Evolutionary conservation across 164 flowering plant species (phyloP).

Genomic region (Magnolia sinica): DNA sequence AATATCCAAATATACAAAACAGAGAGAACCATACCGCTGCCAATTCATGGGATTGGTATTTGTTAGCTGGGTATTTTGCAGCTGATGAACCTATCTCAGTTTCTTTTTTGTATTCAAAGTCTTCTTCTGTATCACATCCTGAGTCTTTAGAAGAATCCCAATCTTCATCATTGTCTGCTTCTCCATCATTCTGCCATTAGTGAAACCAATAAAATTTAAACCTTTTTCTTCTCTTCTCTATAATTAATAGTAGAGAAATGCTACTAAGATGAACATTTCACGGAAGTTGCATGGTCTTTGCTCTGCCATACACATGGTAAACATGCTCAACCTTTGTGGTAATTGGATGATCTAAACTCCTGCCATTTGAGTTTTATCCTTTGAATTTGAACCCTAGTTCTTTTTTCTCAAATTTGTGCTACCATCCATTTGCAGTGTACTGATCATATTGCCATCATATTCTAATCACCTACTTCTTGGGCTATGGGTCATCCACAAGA

Average conservation of each 20-base stretch:
- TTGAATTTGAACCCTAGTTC: background rate
- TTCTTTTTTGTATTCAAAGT: slow-evolving; percentile 51
- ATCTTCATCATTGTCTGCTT: slow-evolving; percentile 58
- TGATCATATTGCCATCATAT: too few relatives aligned
- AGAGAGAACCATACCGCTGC: slow-evolving; percentile 63
- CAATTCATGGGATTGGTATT: slow-evolving; percentile 25
- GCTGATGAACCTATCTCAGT: slow-evolving; percentile 19
- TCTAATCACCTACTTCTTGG: too few relatives aligned
- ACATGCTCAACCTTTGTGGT: background rate
- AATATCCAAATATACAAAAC: background rate
- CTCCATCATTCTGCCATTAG: slow-evolving; percentile 44
- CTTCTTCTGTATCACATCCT: slow-evolving; percentile 62
- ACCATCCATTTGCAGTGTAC: too few relatives aligned
- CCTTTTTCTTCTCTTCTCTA: background rate
- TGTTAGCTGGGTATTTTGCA: slow-evolving; percentile 27
- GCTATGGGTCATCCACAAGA: too few relatives aligned
- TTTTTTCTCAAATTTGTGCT: too few relatives aligned
- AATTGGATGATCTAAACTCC: background rate
- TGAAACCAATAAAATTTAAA: background rate
- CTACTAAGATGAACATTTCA: background rate
- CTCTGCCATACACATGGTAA: background rate
- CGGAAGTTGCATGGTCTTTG: background rate
- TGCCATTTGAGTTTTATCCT: background rate
- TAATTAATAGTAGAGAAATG: background rate
- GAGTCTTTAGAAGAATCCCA: slow-evolving; percentile 53